Percentiles rank a stretch among this genome's conserved stretches.
These are phyloP conservation scores for Exutisphaerella laricina DNA, from an alignment of 2,329 filamentous ascomycete genomes.

Conservation along the genomic window DNA sequence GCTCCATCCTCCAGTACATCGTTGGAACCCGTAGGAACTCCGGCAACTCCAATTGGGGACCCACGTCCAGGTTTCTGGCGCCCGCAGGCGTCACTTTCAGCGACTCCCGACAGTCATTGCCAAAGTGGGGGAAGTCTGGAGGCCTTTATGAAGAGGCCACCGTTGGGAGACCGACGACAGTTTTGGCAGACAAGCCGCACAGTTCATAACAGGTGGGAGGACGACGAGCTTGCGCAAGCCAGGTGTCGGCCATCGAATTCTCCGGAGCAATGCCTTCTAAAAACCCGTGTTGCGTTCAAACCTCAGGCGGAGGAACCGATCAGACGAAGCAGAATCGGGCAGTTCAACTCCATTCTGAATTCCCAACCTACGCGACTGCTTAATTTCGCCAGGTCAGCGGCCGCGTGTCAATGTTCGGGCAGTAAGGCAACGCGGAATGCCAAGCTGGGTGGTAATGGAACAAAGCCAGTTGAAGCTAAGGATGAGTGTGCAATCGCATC, in stretches of 20 bases:
- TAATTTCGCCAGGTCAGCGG: too few relatives aligned
- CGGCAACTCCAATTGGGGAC: slow-evolving; percentile 11
- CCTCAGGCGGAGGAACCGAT: too few relatives aligned
- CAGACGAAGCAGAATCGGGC: background rate
- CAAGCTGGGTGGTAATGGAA: too few relatives aligned
- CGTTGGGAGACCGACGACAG: slow-evolving; percentile 6
- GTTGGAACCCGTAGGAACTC: slow-evolving; percentile 11
- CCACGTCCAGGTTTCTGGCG: slow-evolving; percentile 9
- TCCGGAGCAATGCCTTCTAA: too few relatives aligned
- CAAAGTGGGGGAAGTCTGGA: slow-evolving; percentile 1
- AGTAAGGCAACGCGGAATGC: too few relatives aligned
- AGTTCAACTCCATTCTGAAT: too few relatives aligned
- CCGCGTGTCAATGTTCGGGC: too few relatives aligned
- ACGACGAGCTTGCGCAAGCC: slow-evolving; percentile 10
- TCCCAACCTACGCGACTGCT: background rate
- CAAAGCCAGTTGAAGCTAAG: too few relatives aligned
- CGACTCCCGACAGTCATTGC: slow-evolving; percentile 10
- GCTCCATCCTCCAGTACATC: slow-evolving; percentile 7
- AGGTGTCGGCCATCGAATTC: background rate
- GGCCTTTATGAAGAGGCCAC: background rate
- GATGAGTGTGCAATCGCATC: slow-evolving; percentile 15
- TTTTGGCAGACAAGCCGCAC: slow-evolving; percentile 7
- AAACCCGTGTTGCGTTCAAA: too few relatives aligned
- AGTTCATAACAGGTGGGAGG: slow-evolving; percentile 8
- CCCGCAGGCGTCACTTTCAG: slow-evolving; percentile 10